These are phyloP conservation scores for Rugosomyces carneus DNA, from an alignment of 1,284 basidiomycete genomes.

Conservation along the genomic window DNA sequence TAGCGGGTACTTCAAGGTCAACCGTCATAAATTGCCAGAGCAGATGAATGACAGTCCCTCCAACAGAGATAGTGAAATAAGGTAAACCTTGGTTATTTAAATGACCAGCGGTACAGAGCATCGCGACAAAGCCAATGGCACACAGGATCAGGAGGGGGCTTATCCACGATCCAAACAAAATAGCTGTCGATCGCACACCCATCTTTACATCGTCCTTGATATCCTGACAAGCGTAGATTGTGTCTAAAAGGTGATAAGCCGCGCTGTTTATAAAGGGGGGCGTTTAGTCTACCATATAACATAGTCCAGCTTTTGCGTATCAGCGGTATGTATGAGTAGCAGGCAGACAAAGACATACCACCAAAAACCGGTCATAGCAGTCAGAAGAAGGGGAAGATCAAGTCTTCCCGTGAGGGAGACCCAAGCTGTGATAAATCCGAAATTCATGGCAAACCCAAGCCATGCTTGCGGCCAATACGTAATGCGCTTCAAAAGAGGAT, in stretches of 20 bases:
- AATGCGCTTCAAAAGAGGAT: conserved; percentile 45
- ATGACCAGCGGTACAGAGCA: conserved; percentile 43
- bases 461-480: conserved; percentile 82
- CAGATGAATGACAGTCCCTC: conserved; percentile 38
- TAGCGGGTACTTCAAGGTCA: conserved; percentile 46
- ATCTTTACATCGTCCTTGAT: conserved; percentile 37
- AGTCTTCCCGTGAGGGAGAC: conserved; percentile 35
- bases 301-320: too few species aligned
- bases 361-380: conserved; percentile 38
- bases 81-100: conserved; percentile 42
- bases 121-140: conserved; percentile 41
- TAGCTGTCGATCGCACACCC: conserved; percentile 38
- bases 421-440: conserved; percentile 44
- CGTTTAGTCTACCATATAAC: too few species aligned
- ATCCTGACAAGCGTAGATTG: conserved; percentile 41
- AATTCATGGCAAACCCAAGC: conserved; percentile 56
- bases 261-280: too few species aligned
- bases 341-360: conserved; percentile 21
- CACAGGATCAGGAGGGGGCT: conserved; percentile 48
- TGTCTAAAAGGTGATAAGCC: conserved; percentile 23
- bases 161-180: conserved; percentile 44
- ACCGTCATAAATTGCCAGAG: conserved; percentile 54
- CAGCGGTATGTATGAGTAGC: too few species aligned
- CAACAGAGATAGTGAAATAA: conserved; percentile 52
- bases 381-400: conserved; percentile 29